Percentiles rank a stretch among this genome's conserved stretches.
Conservation (phyloP, 2,329 filamentous ascomycete species). For the Ceratocystis lukuohia region DNA sequence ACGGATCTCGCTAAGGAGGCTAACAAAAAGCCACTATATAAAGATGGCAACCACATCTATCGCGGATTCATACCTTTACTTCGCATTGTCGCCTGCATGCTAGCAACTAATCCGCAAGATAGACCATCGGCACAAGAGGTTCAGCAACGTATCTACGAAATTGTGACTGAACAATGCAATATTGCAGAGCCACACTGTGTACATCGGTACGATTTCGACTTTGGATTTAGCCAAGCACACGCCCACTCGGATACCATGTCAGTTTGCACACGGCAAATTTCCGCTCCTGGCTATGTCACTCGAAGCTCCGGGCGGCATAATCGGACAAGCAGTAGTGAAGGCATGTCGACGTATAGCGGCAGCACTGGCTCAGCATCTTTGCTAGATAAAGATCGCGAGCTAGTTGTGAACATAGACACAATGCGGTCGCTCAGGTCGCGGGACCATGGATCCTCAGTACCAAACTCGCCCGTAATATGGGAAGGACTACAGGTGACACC, state of each 20-base stretch:
- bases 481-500: background rate
- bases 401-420: slow-evolving; percentile 6
- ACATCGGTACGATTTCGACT: slow-evolving; percentile 33
- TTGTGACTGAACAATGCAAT: slow-evolving; percentile 36
- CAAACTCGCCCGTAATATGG: slow-evolving; percentile 4
- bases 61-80: slow-evolving; percentile 40
- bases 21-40: slow-evolving; percentile 31
- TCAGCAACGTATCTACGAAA: slow-evolving; percentile 38
- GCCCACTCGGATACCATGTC: slow-evolving; percentile 18
- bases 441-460: slow-evolving; percentile 1
- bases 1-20: slow-evolving; percentile 46
- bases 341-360: slow-evolving; percentile 27
- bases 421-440: slow-evolving; percentile 15
- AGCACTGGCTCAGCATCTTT: slow-evolving; percentile 16
- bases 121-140: slow-evolving; percentile 41
- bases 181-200: slow-evolving; percentile 41
- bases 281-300: slow-evolving; percentile 19
- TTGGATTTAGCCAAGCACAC: slow-evolving; percentile 23
- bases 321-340: slow-evolving; percentile 27
- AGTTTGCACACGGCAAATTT: slow-evolving; percentile 21
- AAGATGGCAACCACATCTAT: slow-evolving; percentile 34
- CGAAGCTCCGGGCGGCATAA: slow-evolving; percentile 21
- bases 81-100: slow-evolving; percentile 41
- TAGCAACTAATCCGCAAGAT: slow-evolving; percentile 37
- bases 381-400: slow-evolving; percentile 12